Base-by-base conservation (phyloP, 2,329 filamentous ascomycete genomes). In the Xylariaceae sp. region DNA sequence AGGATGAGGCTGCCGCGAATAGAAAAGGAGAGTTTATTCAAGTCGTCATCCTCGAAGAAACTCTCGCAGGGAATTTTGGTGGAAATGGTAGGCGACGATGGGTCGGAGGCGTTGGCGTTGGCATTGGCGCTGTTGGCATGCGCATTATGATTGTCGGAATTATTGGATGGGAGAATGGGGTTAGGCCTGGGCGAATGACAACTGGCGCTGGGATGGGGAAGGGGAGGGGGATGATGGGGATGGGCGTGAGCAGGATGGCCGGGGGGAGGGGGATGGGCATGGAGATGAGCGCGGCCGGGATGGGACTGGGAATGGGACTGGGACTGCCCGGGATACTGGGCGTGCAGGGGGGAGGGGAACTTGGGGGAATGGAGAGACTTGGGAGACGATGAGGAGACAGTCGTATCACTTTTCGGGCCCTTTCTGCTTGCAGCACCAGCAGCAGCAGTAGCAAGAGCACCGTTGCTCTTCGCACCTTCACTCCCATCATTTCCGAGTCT, bases 1-100 rank as follows among this genome's bases (percentile, higher is more conserved):
- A 86, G 78, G 78, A 87, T 83, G 67, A 87, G 76, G 72, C 84
- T 87, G 64, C 84, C 84, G 66, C 84, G 78, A 63, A 85, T 84
- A 59, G 84, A 86, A 69, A 87, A 87, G 64, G 78, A 78, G 64
- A 87, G 72, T 58, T 77, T 76, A 64, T 75, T 77, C 68, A 87
- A 72, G 68, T 83, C 81, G 66, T 80, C 81, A 74, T 85, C 81
- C 62, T 84, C 83, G 64, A 85, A 74, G 57, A 86, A 74, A 67
- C 73, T 77, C 58, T 82, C 80, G 57, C 78, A 80, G 49, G 83
- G 83, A 67, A 87, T 85, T 59, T 74, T 70, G 53, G 84, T 80
- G 68, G 77, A 79, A 68, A 87, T 71, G 62, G 66, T 77, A 60
- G 82, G 81, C 61, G 76, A 76, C 67, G 79, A 82, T 62, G 73